These are phyloP conservation scores for Pistacia atlantica DNA, from an alignment of 345 rosid species.

Conservation along the genomic window DNA sequence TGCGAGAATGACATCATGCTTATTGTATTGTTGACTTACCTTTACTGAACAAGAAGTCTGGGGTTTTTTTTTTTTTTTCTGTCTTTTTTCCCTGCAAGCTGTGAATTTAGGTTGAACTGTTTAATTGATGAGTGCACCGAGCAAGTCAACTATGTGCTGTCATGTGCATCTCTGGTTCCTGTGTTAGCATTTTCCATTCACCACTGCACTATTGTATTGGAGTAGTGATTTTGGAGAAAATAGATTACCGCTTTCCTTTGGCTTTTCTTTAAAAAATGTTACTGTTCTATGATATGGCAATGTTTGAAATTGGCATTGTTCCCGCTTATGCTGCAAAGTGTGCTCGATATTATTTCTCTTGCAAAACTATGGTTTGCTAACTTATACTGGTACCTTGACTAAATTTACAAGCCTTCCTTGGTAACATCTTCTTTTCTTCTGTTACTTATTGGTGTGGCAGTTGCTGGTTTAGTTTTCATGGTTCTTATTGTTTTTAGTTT, in stretches of 20 bases:
- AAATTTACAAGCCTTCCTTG: background rate
- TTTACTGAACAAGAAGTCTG: background rate
- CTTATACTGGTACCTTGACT: background rate
- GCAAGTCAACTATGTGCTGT: background rate
- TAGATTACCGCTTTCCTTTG: too few relatives aligned
- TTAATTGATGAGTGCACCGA: background rate
- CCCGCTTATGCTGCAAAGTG: background rate
- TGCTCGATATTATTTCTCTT: background rate
- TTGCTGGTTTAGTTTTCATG: background rate
- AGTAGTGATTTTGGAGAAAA: background rate
- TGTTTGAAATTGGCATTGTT: background rate
- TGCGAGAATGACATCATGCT: background rate
- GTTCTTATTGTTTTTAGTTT: background rate
- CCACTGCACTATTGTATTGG: background rate
- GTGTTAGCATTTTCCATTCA: background rate
- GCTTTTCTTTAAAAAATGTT: background rate
- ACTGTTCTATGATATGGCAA: background rate
- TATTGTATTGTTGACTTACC: background rate
- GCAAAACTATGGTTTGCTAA: background rate
- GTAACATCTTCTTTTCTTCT: background rate
- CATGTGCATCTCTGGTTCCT: background rate
- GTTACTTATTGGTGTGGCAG: background rate
- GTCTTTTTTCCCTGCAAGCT: background rate
- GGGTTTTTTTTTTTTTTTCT: too few relatives aligned
- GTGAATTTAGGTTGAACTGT: slow-evolving; percentile 1